These are phyloP conservation scores for Xylaria polymorpha DNA, from an alignment of 2,329 filamentous ascomycete species.

Conservation along the genomic window DNA sequence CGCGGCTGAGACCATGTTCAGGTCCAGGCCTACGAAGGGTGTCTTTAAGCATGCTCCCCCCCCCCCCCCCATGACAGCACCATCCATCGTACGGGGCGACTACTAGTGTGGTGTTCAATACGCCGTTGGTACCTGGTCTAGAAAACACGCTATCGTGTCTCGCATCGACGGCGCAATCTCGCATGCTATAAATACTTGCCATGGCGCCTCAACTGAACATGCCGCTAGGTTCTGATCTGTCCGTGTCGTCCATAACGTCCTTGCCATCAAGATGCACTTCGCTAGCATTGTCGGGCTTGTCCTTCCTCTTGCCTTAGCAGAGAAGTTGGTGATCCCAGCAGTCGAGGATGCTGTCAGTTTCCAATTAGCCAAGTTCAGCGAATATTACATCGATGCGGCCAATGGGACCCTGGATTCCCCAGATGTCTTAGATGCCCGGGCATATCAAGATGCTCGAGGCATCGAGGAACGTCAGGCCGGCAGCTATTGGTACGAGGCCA, in stretches of 20 bases:
- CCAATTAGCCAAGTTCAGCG: conserved; percentile 41
- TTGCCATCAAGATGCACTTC: conserved; percentile 40
- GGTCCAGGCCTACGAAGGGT: conserved; percentile 7
- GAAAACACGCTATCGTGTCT: conserved; percentile 16
- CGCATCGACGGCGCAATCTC: background rate
- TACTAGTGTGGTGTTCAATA: conserved; percentile 2
- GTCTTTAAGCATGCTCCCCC: conserved; percentile 13
- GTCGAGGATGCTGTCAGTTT: conserved; percentile 41
- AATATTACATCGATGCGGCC: conserved; percentile 33
- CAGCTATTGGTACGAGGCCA: conserved; percentile 50
- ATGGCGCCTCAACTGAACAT: conserved; percentile 14
- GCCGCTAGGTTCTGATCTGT: background rate
- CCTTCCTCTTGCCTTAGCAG: conserved; percentile 38
- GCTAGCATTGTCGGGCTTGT: conserved; percentile 28
- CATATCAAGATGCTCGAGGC: conserved; percentile 13
- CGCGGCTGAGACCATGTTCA: conserved; percentile 23
- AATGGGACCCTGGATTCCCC: conserved; percentile 27
- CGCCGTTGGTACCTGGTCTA: background rate
- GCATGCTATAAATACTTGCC: conserved; percentile 24
- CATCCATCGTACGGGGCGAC: background rate
- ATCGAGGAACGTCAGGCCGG: conserved; percentile 39
- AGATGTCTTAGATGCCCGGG: background rate
- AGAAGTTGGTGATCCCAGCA: conserved; percentile 43
- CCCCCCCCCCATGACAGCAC: background rate
- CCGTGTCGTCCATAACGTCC: conserved; percentile 4